Conservation (phyloP, 1,284 basidiomycete genomes). For the Calocybe gambosa region DNA sequence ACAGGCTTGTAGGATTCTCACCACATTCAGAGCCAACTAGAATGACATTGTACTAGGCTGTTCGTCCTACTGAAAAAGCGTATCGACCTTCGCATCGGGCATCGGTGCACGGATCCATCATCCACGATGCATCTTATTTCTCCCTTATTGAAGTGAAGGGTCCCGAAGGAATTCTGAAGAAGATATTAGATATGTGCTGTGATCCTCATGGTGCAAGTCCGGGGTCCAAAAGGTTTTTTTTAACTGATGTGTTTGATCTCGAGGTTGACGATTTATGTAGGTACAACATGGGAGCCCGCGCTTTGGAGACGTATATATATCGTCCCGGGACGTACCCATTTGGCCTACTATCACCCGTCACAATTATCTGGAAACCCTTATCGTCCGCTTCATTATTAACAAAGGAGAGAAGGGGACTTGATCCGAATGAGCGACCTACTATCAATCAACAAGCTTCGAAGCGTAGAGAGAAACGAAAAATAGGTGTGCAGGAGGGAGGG, state of each 20-base stretch:
- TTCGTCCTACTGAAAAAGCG: conserved; percentile 83
- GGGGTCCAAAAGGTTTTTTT: conserved; percentile 47
- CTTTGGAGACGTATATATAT: conserved; percentile 60
- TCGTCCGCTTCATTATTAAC: conserved; percentile 9
- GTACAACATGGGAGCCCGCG: conserved; percentile 49
- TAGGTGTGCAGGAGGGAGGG: conserved; percentile 18
- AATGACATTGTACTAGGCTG: conserved; percentile 36
- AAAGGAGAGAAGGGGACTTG: conserved; percentile 5
- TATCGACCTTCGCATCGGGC: conserved; percentile 87
- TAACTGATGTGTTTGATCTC: background rate
- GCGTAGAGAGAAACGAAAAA: conserved; percentile 18
- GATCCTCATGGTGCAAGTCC: conserved; percentile 56
- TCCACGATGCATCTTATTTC: conserved; percentile 86
- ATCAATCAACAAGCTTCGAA: conserved; percentile 4
- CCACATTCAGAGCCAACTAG: background rate
- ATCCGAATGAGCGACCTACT: conserved; percentile 5
- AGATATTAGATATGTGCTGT: conserved; percentile 51
- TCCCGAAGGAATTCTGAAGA: conserved; percentile 45
- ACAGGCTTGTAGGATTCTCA: conserved; percentile 56
- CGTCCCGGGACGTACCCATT: conserved; percentile 60
- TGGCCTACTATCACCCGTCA: conserved; percentile 63
- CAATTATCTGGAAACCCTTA: conserved; percentile 65
- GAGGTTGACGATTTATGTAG: conserved; percentile 35
- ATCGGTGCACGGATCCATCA: conserved; percentile 72
- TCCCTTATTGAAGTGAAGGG: conserved; percentile 72